A percentile compares a stretch with the other conserved stretches of the same genome.
Conservation (phyloP, 192 early-diverging fungal genomes). For the Lobulomyces angularis region DNA sequence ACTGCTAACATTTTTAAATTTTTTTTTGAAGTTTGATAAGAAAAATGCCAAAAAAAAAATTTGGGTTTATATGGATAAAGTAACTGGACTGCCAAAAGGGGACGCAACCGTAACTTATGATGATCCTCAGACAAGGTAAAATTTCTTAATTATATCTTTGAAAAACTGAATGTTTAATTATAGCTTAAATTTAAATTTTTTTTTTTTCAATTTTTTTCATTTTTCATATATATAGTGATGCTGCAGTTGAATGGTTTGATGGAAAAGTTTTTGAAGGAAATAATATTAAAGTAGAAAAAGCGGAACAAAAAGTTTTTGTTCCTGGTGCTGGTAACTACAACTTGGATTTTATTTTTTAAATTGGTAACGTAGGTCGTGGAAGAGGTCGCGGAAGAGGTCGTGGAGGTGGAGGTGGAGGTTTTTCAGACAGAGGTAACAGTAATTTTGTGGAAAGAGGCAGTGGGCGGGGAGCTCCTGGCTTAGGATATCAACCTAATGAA, state of each 20-base stretch:
- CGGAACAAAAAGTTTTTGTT: constrained; percentile 37
- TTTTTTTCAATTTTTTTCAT: background rate
- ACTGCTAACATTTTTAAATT: background rate
- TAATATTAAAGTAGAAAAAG: constrained; percentile 48
- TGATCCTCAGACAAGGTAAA: constrained; percentile 46
- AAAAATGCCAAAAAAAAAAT: constrained; percentile 51
- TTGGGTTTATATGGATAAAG: constrained; percentile 59
- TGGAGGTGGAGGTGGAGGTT: constrained; percentile 27
- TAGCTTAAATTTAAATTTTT: background rate
- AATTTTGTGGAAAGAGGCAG: constrained; percentile 24
- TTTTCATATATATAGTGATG: background rate
- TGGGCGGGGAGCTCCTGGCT: constrained; percentile 17
- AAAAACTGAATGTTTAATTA: no score
- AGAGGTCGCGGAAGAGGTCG: constrained; percentile 32
- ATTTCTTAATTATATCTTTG: constrained; percentile 1
- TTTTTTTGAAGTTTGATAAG: constrained; percentile 35
- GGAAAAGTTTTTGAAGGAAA: constrained; percentile 41
- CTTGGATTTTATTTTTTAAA: constrained; percentile 20
- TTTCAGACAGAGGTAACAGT: constrained; percentile 27
- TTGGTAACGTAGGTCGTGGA: constrained; percentile 30
- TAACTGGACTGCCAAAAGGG: constrained; percentile 51
- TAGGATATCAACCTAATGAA: constrained; percentile 31
- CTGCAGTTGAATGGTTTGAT: constrained; percentile 3
- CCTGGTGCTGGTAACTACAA: constrained; percentile 15
- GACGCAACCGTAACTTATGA: constrained; percentile 71